These are phyloP conservation scores for Penicillium glabrum DNA, from an alignment of 2,329 filamentous ascomycete species.

Conservation along the genomic window DNA sequence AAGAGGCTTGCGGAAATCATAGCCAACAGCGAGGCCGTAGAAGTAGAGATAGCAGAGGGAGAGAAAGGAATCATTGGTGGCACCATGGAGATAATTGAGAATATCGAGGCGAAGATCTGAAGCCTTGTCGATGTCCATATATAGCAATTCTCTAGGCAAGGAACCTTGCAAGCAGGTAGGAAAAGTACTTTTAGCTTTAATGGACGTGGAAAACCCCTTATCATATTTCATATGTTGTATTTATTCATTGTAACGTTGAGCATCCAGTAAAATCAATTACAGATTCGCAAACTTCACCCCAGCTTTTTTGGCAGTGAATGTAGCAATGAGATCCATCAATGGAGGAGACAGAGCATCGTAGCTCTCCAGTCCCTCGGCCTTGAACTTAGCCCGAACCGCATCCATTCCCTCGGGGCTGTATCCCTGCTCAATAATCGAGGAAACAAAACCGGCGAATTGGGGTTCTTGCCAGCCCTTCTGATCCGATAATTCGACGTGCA, in stretches of 20 bases:
- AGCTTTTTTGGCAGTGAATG: constrained; percentile 54
- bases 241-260: not conserved
- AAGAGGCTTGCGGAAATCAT: too few species aligned
- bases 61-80: too few species aligned
- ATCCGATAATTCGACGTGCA: constrained; percentile 62
- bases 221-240: not conserved
- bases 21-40: too few species aligned
- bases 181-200: too few species aligned
- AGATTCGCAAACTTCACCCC: constrained; percentile 31
- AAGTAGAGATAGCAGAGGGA: too few species aligned
- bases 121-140: too few species aligned
- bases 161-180: too few species aligned
- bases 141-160: too few species aligned
- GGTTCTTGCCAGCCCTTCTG: constrained; percentile 69
- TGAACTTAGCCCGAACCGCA: constrained; percentile 56
- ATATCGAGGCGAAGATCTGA: too few species aligned
- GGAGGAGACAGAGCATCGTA: constrained; percentile 64
- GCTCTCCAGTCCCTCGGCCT: constrained; percentile 56
- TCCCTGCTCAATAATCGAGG: constrained; percentile 68
- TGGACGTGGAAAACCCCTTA: too few species aligned
- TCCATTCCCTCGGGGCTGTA: constrained; percentile 57
- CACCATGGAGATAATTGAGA: too few species aligned
- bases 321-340: constrained; percentile 63
- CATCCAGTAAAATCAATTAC: constrained; percentile 4
- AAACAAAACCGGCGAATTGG: constrained; percentile 69